Conservation (phyloP, 2,329 filamentous ascomycete species). For the Phialemonium atrogriseum region DNA sequence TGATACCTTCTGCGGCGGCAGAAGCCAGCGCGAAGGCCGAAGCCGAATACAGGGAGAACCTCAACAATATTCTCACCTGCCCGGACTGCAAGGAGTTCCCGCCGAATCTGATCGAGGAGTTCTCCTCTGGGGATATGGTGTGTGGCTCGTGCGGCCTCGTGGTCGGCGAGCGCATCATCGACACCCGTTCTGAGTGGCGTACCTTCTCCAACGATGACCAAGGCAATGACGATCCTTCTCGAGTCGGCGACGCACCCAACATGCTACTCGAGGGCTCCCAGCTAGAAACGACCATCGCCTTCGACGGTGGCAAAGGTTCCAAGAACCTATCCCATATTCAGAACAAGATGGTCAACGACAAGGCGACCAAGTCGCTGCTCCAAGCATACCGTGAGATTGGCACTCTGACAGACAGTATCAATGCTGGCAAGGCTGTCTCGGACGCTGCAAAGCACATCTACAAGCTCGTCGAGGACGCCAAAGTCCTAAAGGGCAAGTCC, state of each 20-base stretch:
- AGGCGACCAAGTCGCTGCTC: conserved; percentile 43
- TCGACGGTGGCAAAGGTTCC: conserved; percentile 64
- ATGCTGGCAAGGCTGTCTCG: conserved; percentile 70
- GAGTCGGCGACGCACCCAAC: conserved; percentile 92
- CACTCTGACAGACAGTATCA: conserved; percentile 75
- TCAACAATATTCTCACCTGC: conserved; percentile 80
- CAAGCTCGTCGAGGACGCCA: conserved; percentile 88
- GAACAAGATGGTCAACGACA: conserved; percentile 38
- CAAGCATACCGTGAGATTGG: conserved; percentile 86
- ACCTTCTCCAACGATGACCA: conserved; percentile 98
- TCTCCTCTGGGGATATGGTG: conserved; percentile 85
- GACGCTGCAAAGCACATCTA: conserved; percentile 92
- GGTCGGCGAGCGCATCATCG: conserved; percentile 82
- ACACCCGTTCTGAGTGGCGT: conserved; percentile 95
- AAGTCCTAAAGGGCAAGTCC: conserved; percentile 90
- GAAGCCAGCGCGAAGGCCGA: conserved; percentile 12
- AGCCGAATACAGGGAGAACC: conserved; percentile 59
- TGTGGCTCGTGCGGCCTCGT: conserved; percentile 89
- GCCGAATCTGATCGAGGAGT: conserved; percentile 90
- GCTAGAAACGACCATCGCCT: conserved; percentile 80
- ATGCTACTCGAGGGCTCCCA: conserved; percentile 84
- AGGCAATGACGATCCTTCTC: conserved; percentile 90
- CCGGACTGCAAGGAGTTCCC: conserved; percentile 85
- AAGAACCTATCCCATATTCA: conserved; percentile 72
- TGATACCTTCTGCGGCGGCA: conserved; percentile 30